Evolutionary conservation across 225 moss, liverwort and hornwort genomes (phyloP).

Genomic region (Anthoceros angustus): DNA sequence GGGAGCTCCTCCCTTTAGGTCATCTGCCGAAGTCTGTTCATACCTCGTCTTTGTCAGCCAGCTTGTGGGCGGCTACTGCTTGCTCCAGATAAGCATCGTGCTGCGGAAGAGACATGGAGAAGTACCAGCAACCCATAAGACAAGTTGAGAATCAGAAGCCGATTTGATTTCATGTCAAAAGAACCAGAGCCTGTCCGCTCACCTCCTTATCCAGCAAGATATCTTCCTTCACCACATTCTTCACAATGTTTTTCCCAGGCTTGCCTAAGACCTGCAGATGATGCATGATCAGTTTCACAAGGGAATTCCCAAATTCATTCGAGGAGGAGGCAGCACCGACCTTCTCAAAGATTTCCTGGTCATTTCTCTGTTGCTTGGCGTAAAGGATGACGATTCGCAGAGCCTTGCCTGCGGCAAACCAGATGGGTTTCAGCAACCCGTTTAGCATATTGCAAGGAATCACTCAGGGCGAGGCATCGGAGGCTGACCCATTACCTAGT

Average conservation of each 20-base stretch:
- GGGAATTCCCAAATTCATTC: no score
- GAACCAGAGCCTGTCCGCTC: not conserved
- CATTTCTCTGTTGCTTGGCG: not conserved
- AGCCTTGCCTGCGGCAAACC: not conserved
- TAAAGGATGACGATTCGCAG: not conserved
- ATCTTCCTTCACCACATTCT: not conserved
- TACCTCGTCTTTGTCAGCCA: not conserved
- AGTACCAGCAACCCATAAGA: no score
- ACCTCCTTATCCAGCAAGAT: not conserved
- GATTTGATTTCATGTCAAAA: no score
- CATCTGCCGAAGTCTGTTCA: not conserved
- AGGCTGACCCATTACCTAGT: not conserved
- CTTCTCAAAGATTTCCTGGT: not conserved
- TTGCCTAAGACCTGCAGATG: no score
- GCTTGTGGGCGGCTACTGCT: not conserved
- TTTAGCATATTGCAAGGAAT: no score
- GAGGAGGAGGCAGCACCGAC: not conserved
- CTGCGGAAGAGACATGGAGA: not conserved
- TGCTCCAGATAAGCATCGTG: not conserved
- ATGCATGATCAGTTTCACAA: no score
- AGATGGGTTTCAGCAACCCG: no score
- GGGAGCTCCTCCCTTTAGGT: not conserved
- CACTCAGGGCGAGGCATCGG: not conserved
- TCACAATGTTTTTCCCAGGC: not conserved
- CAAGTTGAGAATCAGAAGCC: no score